phyloP scores from a whole-genome alignment of 2,329 filamentous ascomycete genomes.

The Sphaerulina vaccinii region DNA sequence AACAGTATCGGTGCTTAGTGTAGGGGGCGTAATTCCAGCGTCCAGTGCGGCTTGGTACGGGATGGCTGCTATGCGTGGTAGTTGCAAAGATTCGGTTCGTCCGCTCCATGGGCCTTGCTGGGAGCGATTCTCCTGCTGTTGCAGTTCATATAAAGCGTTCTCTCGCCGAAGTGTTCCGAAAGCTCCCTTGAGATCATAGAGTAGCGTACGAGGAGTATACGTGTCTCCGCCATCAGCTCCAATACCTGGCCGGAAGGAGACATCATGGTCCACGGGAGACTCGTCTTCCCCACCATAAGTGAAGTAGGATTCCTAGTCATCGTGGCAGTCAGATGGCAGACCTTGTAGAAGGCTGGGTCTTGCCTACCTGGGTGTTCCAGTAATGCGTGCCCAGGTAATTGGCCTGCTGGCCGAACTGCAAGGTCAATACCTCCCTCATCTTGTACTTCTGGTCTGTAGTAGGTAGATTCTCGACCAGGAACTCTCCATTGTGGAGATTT shows the following conservation, averaged over 20 bases:
- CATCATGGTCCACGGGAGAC: conserved; percentile 71
- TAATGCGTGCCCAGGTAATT: conserved; percentile 96
- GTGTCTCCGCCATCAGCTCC: conserved; percentile 84
- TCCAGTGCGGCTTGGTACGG: conserved; percentile 80
- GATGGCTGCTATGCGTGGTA: conserved; percentile 65
- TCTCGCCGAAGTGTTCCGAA: conserved; percentile 86
- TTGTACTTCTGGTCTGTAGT: neutral
- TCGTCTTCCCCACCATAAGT: conserved; percentile 74
- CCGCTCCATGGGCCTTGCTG: conserved; percentile 57
- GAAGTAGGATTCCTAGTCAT: conserved; percentile 85
- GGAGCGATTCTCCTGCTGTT: conserved; percentile 42
- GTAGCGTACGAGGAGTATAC: conserved; percentile 83
- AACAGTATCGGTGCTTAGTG: conserved; percentile 68
- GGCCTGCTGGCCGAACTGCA: conserved; percentile 88
- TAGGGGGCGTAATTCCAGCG: conserved; percentile 61
- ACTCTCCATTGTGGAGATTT: no score
- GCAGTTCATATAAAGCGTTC: conserved; percentile 78
- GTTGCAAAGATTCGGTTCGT: conserved; percentile 65
- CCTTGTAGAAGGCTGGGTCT: neutral
- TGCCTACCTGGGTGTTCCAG: conserved; percentile 82
- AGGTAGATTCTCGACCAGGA: neutral
- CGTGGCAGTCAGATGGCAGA: neutral
- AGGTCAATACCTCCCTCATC: conserved; percentile 93
- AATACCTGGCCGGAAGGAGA: conserved; percentile 83
- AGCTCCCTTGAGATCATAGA: conserved; percentile 92